Evolutionary conservation across 352 stramenopile species (phyloP).

Genomic region (Phytophthora quininea): DNA sequence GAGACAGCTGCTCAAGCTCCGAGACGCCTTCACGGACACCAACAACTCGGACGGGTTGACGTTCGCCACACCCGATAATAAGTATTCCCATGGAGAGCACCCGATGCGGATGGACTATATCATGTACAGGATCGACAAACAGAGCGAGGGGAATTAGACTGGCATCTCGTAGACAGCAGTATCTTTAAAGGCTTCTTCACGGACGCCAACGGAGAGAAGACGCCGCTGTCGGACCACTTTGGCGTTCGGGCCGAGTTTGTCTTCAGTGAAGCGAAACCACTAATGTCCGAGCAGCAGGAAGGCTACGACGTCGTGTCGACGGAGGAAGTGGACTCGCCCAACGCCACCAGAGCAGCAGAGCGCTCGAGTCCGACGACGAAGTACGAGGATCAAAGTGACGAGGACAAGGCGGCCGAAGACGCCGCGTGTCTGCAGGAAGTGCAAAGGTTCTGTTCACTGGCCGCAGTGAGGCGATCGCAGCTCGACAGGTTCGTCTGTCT

Average conservation of each 20-base stretch:
- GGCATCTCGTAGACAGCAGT: constrained; percentile 63
- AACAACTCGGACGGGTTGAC: constrained; percentile 70
- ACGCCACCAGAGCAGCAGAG: constrained; percentile 6
- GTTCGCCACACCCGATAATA: constrained; percentile 82
- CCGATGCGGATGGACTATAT: constrained; percentile 89
- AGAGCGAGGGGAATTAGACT: constrained; percentile 25
- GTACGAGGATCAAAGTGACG: constrained; percentile 38
- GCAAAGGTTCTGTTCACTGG: constrained; percentile 44
- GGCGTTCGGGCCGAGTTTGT: constrained; percentile 75
- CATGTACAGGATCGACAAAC: constrained; percentile 63
- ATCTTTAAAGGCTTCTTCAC: constrained; percentile 85
- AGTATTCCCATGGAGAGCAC: constrained; percentile 80
- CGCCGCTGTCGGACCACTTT: constrained; percentile 80
- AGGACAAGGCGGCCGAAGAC: constrained; percentile 26
- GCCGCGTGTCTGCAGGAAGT: constrained; percentile 54
- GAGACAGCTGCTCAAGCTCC: constrained; percentile 51
- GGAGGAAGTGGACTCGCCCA: constrained; percentile 22
- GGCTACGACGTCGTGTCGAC: constrained; percentile 28
- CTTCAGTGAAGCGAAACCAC: constrained; percentile 42
- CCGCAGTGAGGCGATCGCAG: constrained; percentile 43
- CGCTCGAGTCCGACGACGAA: constrained; percentile 45
- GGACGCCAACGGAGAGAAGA: constrained; percentile 60
- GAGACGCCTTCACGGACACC: constrained; percentile 77
- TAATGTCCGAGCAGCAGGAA: constrained; percentile 43
- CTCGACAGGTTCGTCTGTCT: constrained; percentile 46